These are phyloP conservation scores for Amanita fuliginea DNA, from an alignment of 768 basidiomycete species.

Conservation along the genomic window DNA sequence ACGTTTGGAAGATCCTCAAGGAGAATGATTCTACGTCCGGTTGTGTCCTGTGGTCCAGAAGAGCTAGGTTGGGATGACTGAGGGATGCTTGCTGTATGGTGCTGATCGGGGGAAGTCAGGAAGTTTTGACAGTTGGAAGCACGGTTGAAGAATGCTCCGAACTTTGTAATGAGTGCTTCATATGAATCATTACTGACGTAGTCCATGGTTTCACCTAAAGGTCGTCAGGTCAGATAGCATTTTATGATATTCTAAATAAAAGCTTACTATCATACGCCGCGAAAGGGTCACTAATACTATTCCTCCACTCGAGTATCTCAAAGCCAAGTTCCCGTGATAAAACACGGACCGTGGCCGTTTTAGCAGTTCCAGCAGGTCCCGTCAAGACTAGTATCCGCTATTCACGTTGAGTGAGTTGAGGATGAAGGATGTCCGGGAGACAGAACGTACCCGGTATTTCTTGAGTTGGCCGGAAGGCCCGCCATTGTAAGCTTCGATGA, in stretches of 20 bases:
- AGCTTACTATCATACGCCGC: constrained; percentile 9
- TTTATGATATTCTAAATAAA: no score
- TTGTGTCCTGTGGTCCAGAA: not conserved
- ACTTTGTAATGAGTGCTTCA: constrained; percentile 52
- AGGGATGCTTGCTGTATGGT: constrained; percentile 1
- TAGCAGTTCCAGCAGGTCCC: constrained; percentile 84
- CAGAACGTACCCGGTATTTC: constrained; percentile 59
- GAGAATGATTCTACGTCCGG: constrained; percentile 53
- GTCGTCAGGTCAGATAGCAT: not conserved
- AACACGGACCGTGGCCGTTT: constrained; percentile 77
- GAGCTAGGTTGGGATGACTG: constrained; percentile 5
- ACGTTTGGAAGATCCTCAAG: constrained; percentile 91
- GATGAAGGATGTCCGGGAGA: not conserved
- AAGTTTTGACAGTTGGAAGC: constrained; percentile 51
- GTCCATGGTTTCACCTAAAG: not conserved
- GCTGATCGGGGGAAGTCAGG: constrained; percentile 35
- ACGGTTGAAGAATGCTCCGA: constrained; percentile 63
- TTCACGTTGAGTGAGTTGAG: not conserved
- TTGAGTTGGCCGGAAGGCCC: constrained; percentile 50
- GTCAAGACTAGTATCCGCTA: constrained; percentile 79
- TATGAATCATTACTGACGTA: constrained; percentile 13
- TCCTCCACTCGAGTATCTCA: constrained; percentile 82
- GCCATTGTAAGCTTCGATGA: constrained; percentile 60
- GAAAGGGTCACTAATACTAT: constrained; percentile 42
- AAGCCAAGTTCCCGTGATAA: constrained; percentile 65